Evolutionary conservation across 495 filamentous ascomycete genomes (phyloP).

Genomic region (Talaromyces trachyspermus): DNA sequence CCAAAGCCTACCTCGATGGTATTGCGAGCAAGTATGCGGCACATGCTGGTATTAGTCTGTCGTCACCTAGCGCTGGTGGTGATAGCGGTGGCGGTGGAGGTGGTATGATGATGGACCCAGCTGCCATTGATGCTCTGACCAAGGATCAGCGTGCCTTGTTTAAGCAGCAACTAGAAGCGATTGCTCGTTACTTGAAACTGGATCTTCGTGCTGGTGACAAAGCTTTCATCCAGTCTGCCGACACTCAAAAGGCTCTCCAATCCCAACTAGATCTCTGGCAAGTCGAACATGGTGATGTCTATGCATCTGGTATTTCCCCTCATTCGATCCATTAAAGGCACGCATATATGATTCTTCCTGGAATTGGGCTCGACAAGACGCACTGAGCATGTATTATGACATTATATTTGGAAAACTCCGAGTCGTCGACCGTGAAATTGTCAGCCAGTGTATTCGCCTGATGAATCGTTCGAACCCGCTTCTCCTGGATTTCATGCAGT

Average conservation of each 20-base stretch:
- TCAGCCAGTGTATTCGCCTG: constrained; percentile 95
- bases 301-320: constrained; percentile 90
- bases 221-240: constrained; percentile 72
- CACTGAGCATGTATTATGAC: constrained; percentile 97
- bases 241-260: constrained; percentile 79
- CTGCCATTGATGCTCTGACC: constrained; percentile 91
- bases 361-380: constrained; percentile 99
- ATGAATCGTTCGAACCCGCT: constrained; percentile 98
- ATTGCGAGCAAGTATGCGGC: constrained; percentile 84
- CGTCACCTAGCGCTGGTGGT: constrained; percentile 66
- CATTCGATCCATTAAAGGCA: constrained; percentile 88
- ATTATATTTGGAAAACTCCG: constrained; percentile 95
- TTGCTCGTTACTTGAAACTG: constrained; percentile 93
- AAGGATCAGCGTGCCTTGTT: constrained; percentile 92
- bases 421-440: constrained; percentile 93
- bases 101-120: constrained; percentile 99
- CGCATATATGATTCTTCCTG: constrained; percentile 96
- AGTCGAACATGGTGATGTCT: constrained; percentile 91
- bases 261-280: constrained; percentile 92
- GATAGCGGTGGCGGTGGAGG: constrained; percentile 62
- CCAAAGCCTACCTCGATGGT: constrained; percentile 84
- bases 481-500: constrained; percentile 98
- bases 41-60: constrained; percentile 76
- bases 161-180: constrained; percentile 94
- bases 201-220: constrained; percentile 94